phyloP scores from a whole-genome alignment of 139 green algal genomes.

The Nannochloris sp. region DNA sequence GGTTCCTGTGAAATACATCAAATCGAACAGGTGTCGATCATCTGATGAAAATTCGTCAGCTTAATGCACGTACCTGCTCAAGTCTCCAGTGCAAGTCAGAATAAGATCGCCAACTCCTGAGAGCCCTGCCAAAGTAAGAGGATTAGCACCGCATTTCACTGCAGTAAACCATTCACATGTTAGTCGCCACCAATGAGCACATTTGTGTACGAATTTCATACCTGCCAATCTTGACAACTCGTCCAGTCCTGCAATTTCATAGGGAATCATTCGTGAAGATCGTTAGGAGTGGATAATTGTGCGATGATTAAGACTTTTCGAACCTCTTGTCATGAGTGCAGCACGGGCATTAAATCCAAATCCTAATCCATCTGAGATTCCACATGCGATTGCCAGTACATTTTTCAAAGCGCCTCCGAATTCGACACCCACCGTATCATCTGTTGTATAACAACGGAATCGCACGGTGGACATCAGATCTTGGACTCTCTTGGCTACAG shows the following conservation, averaged over 20 bases:
- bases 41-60: neutral
- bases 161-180: conserved; percentile 10
- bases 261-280: too few species aligned
- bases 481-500: conserved; percentile 24
- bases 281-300: too few species aligned
- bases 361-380: conserved; percentile 50
- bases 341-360: conserved; percentile 43
- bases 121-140: conserved; percentile 70
- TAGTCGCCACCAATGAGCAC: neutral
- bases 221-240: conserved; percentile 60
- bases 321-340: conserved; percentile 36
- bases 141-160: conserved; percentile 57
- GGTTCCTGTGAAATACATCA: conserved; percentile 37
- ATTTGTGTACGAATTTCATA: neutral
- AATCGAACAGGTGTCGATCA: neutral
- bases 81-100: conserved; percentile 68
- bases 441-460: conserved; percentile 44
- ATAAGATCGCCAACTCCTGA: conserved; percentile 78
- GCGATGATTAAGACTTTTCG: neutral
- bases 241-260: conserved; percentile 26
- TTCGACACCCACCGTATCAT: conserved; percentile 49
- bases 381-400: conserved; percentile 54
- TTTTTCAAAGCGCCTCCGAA: conserved; percentile 59
- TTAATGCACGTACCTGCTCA: neutral
- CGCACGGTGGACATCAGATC: conserved; percentile 34